These are phyloP conservation scores for Coccomyxa sp. DNA, from an alignment of 139 green algal species.

Conservation along the genomic window DNA sequence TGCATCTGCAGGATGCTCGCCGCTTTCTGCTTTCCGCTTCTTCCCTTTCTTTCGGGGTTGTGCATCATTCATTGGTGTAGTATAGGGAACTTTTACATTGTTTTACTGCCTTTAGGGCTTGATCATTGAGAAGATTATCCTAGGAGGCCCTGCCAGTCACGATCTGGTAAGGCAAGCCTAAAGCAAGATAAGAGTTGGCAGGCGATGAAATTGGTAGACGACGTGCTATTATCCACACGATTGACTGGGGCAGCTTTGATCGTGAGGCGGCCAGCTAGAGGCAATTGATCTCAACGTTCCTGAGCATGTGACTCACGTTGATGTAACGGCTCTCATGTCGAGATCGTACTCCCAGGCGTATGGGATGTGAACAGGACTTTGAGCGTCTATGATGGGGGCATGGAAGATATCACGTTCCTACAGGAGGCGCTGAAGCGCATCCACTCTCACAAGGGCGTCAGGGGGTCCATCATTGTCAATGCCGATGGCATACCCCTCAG, in stretches of 20 bases:
- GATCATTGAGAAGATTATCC: too few relatives aligned
- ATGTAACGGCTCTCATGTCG: neutral
- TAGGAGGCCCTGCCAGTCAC: too few relatives aligned
- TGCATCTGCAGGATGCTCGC: too few relatives aligned
- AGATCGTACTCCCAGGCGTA: neutral
- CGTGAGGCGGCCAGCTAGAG: neutral
- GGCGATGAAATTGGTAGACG: neutral
- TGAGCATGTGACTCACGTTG: neutral
- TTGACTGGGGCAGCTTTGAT: neutral
- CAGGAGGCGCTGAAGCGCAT: conserved; percentile 78
- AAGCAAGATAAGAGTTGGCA: too few relatives aligned
- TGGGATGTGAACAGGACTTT: neutral
- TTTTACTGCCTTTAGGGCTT: too few relatives aligned
- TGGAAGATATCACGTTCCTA: conserved; percentile 64
- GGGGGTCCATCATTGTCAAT: conserved; percentile 81
- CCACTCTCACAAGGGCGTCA: conserved; percentile 56
- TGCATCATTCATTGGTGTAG: too few relatives aligned
- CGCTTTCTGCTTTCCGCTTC: too few relatives aligned
- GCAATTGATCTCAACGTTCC: neutral
- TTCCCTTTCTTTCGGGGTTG: too few relatives aligned
- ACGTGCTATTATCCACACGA: neutral
- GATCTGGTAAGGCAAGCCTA: too few relatives aligned
- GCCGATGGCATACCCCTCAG: conserved; percentile 78
- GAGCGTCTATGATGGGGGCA: conserved; percentile 9
- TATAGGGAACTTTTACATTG: too few relatives aligned